phyloP scores from a whole-genome alignment of 495 filamentous ascomycete species.

The Extremus antarcticus region DNA sequence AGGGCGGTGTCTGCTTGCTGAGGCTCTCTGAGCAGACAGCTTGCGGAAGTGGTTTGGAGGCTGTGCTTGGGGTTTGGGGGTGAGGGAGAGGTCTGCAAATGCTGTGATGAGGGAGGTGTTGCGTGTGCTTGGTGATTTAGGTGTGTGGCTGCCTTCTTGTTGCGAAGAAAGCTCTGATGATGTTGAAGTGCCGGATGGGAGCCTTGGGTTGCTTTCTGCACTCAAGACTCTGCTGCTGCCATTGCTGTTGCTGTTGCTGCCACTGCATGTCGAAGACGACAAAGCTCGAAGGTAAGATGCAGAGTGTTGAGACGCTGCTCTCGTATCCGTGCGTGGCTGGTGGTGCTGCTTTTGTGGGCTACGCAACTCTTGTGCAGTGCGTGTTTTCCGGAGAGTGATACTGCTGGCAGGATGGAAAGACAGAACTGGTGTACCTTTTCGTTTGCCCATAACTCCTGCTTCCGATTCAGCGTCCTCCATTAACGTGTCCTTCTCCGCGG shows the following conservation, averaged over 20 bases:
- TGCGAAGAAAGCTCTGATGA: not conserved
- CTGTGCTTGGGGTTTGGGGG: conserved; percentile 23
- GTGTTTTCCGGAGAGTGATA: conserved; percentile 12
- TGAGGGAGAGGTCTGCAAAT: conserved; percentile 26
- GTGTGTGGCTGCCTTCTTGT: not conserved
- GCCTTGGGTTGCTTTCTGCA: not conserved
- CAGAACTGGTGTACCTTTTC: conserved; percentile 54
- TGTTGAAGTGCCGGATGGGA: conserved; percentile 4
- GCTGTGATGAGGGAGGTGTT: conserved; percentile 19
- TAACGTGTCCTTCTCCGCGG: conserved; percentile 44
- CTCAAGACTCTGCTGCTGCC: not conserved
- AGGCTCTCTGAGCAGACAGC: conserved; percentile 1
- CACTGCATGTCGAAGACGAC: conserved; percentile 1
- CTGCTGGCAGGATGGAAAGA: conserved; percentile 7
- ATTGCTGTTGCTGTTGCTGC: not conserved
- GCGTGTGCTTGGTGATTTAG: not conserved
- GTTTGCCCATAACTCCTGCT: conserved; percentile 41
- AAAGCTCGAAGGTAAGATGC: not conserved
- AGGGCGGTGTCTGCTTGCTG: conserved; percentile 11
- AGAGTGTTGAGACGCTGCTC: conserved; percentile 13
- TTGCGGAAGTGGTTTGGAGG: conserved; percentile 6
- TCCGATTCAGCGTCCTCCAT: conserved; percentile 47
- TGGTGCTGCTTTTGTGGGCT: not conserved
- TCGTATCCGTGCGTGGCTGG: conserved; percentile 1
- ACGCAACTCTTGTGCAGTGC: conserved; percentile 7